Conservation (phyloP, 768 basidiomycete species). For the Auriscalpium microsporum region DNA sequence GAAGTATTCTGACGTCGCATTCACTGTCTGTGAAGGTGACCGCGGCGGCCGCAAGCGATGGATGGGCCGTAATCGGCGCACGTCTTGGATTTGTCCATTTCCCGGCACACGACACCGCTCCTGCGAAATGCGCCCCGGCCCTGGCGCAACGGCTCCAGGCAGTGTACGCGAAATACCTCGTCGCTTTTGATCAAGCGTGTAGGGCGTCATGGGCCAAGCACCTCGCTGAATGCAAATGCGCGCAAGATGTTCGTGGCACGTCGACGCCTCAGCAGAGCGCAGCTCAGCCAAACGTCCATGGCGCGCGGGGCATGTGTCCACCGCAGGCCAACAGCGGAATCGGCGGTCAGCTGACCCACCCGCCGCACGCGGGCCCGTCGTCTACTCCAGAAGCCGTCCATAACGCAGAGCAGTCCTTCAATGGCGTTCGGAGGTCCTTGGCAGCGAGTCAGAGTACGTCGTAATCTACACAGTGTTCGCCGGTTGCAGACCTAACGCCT, state of each 20-base stretch:
- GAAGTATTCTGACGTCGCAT: no score
- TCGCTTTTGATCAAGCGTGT: not conserved
- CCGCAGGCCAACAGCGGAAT: not conserved
- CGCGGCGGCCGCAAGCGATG: not conserved
- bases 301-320: not conserved
- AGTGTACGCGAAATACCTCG: not conserved
- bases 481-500: not conserved
- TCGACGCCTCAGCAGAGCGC: not conserved
- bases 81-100: not conserved
- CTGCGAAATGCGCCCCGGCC: not conserved
- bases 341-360: not conserved
- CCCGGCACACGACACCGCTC: not conserved
- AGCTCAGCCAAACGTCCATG: not conserved
- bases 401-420: not conserved
- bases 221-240: not conserved
- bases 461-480: not conserved
- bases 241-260: not conserved
- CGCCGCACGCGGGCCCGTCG: not conserved
- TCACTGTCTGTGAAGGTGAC: not conserved
- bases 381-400: not conserved
- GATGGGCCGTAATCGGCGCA: not conserved
- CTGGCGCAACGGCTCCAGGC: not conserved
- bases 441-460: not conserved
- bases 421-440: not conserved
- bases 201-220: not conserved